Percentiles rank a stretch among this genome's conserved stretches.
These are phyloP conservation scores for Jaapia argillacea DNA, from an alignment of 768 basidiomycete species.

Conservation along the genomic window DNA sequence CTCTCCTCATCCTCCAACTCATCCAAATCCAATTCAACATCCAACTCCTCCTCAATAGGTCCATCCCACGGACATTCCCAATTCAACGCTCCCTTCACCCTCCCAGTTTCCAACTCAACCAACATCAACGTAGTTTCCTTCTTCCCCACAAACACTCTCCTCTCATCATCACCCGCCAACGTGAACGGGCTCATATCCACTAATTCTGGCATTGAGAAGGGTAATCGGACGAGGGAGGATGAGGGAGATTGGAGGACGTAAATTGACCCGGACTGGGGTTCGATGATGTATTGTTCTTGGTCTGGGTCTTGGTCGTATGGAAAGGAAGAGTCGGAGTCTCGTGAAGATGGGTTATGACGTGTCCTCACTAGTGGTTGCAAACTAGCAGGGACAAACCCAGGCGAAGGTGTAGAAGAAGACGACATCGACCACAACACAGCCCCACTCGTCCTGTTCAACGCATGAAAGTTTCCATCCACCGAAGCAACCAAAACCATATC, in stretches of 20 bases:
- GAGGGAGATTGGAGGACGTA: conserved; percentile 70
- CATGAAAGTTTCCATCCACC: conserved; percentile 92
- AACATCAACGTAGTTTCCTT: conserved; percentile 81
- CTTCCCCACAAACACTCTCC: conserved; percentile 76
- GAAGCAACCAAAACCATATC: conserved; percentile 87
- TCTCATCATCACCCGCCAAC: conserved; percentile 56
- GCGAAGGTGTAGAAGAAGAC: conserved; percentile 34
- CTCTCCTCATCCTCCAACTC: conserved; percentile 41
- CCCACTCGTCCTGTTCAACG: conserved; percentile 81
- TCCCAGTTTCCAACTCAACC: conserved; percentile 72
- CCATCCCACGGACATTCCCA: conserved; percentile 75
- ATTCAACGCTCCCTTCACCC: conserved; percentile 63
- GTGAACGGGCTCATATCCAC: conserved; percentile 83
- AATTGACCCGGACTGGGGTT: conserved; percentile 90
- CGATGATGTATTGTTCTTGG: conserved; percentile 84
- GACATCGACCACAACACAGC: conserved; percentile 84
- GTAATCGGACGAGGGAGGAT: conserved; percentile 75
- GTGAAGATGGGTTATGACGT: conserved; percentile 45
- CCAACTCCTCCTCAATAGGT: no score
- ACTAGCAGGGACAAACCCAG: conserved; percentile 21
- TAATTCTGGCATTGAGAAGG: conserved; percentile 85
- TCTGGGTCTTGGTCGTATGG: conserved; percentile 51
- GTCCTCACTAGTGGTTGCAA: conserved; percentile 6
- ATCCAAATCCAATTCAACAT: conserved; percentile 44
- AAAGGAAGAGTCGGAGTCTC: no score